Conservation (phyloP, 768 basidiomycete genomes). For the Pleurotus giganteus region DNA sequence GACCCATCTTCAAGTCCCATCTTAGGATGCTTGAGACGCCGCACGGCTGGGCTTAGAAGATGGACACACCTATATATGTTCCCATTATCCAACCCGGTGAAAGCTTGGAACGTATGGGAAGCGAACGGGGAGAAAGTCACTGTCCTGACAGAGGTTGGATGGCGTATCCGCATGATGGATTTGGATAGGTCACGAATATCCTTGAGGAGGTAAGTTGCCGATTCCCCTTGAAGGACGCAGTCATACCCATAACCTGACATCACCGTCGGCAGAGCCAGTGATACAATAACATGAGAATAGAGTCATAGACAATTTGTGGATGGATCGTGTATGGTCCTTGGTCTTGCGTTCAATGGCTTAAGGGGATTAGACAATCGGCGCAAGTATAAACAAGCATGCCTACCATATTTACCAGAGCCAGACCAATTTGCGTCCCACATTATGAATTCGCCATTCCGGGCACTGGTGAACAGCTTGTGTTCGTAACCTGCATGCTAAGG, state of each 20-base stretch:
- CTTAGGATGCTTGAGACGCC: constrained; percentile 27
- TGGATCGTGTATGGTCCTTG: constrained; percentile 70
- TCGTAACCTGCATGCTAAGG: constrained; percentile 48
- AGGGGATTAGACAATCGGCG: neutral
- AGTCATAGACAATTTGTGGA: constrained; percentile 68
- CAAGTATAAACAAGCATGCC: constrained; percentile 15
- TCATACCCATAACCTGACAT: constrained; percentile 77
- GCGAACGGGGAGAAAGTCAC: constrained; percentile 68
- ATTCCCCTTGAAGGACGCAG: neutral
- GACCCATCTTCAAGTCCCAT: constrained; percentile 81
- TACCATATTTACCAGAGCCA: constrained; percentile 70
- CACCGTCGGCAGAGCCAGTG: constrained; percentile 79
- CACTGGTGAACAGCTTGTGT: constrained; percentile 78
- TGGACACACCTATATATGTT: constrained; percentile 58
- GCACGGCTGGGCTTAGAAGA: neutral
- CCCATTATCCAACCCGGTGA: constrained; percentile 69
- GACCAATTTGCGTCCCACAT: constrained; percentile 78
- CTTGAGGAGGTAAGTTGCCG: constrained; percentile 29
- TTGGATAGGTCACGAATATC: constrained; percentile 72
- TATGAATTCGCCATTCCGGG: constrained; percentile 77
- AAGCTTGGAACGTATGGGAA: constrained; percentile 64
- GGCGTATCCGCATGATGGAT: constrained; percentile 68
- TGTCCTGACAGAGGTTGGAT: constrained; percentile 66
- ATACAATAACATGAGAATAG: constrained; percentile 70
- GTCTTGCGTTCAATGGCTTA: constrained; percentile 48